These are phyloP conservation scores for Pistacia atlantica DNA, from an alignment of 345 rosid genomes.

Conservation along the genomic window DNA sequence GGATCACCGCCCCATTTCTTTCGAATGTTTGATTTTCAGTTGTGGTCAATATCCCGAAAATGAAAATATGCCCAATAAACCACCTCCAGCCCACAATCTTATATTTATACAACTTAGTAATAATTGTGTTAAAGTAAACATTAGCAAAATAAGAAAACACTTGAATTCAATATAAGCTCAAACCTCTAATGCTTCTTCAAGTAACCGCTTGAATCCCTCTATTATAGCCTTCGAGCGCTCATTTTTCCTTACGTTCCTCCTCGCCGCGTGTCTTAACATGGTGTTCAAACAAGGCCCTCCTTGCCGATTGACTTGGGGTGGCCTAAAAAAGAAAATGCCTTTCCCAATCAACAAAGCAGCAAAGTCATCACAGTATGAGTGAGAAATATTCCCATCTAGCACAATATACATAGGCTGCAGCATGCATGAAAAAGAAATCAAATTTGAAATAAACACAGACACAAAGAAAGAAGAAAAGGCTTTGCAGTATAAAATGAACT, in stretches of 20 bases:
- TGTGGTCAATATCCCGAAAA: slow-evolving; percentile 78
- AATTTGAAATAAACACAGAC: no score
- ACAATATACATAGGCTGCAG: no score
- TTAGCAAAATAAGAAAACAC: slow-evolving; percentile 7
- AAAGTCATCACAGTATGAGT: not conserved
- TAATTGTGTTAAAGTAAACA: slow-evolving; percentile 5
- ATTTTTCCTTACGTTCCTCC: slow-evolving; percentile 95
- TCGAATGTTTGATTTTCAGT: slow-evolving; percentile 73
- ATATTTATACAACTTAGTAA: slow-evolving; percentile 16
- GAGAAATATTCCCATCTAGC: no score
- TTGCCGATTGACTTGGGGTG: slow-evolving; percentile 87
- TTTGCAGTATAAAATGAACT: no score
- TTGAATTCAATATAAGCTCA: slow-evolving; percentile 7
- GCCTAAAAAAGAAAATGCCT: slow-evolving; percentile 58
- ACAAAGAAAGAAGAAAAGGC: no score
- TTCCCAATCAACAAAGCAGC: slow-evolving; percentile 23
- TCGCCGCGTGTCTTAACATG: slow-evolving; percentile 97
- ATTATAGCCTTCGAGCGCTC: slow-evolving; percentile 97
- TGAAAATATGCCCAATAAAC: slow-evolving; percentile 23
- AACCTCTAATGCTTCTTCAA: slow-evolving; percentile 81
- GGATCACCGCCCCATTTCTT: slow-evolving; percentile 87
- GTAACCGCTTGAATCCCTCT: slow-evolving; percentile 85
- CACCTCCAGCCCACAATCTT: slow-evolving; percentile 23
- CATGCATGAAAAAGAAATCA: no score
- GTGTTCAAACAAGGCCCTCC: slow-evolving; percentile 93